Conservation (phyloP, 176 grass and related monocot species). For the Raddia guianensis region DNA sequence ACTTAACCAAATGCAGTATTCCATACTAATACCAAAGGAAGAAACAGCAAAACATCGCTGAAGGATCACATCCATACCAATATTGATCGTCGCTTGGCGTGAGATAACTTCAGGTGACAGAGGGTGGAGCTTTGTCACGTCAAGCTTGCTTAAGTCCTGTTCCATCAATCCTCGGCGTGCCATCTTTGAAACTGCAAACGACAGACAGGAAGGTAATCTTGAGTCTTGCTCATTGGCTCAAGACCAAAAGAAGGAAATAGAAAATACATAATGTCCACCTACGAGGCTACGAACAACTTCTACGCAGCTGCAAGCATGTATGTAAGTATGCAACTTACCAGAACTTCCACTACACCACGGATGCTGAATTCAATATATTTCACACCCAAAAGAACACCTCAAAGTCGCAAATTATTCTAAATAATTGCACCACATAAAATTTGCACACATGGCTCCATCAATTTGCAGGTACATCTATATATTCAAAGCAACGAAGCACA, state of each 20-base stretch:
- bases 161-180: slow-evolving; percentile 85
- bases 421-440: neutral
- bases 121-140: slow-evolving; percentile 75
- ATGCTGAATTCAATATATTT: neutral
- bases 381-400: neutral
- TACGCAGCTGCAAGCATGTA: too few species aligned
- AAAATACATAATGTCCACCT: neutral
- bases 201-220: neutral
- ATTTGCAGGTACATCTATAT: neutral
- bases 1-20: neutral
- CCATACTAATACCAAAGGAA: neutral
- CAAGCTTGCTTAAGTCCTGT: slow-evolving; percentile 85
- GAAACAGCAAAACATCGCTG: neutral
- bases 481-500: neutral
- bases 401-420: neutral
- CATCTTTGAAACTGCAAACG: slow-evolving; percentile 54
- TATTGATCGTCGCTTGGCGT: slow-evolving; percentile 84
- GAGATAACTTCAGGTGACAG: slow-evolving; percentile 89
- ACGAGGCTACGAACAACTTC: neutral
- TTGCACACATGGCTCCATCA: neutral
- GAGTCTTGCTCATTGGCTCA: neutral
- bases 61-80: slow-evolving; percentile 50
- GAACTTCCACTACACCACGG: neutral
- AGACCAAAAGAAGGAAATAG: neutral
- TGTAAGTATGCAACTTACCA: neutral